A percentile compares a stretch with the other conserved stretches of the same genome.
Conservation (phyloP, 2,329 filamentous ascomycete genomes). For the Xylariaceae sp. region DNA sequence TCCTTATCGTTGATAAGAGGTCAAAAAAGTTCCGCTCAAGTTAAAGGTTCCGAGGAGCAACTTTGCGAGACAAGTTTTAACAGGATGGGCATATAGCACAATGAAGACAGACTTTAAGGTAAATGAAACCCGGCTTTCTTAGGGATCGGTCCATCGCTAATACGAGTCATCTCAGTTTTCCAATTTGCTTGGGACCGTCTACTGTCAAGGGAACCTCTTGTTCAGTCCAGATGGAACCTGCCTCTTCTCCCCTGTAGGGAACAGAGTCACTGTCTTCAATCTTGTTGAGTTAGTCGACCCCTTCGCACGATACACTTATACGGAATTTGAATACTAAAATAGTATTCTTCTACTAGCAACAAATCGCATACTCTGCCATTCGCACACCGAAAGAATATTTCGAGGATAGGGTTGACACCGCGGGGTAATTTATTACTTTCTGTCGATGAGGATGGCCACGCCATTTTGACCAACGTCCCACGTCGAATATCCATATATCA, state of each 20-base stretch:
- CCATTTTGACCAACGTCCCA: slow-evolving; percentile 89
- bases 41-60: neutral
- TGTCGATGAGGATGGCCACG: slow-evolving; percentile 91
- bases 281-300: slow-evolving; percentile 77
- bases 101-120: slow-evolving; percentile 99
- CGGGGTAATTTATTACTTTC: slow-evolving; percentile 91
- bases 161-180: slow-evolving; percentile 73
- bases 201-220: slow-evolving; percentile 95
- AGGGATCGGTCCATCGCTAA: slow-evolving; percentile 14
- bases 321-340: neutral
- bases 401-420: slow-evolving; percentile 85
- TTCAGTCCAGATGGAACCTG: slow-evolving; percentile 97
- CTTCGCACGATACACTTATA: slow-evolving; percentile 26
- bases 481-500: slow-evolving; percentile 89
- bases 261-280: slow-evolving; percentile 94
- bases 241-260: slow-evolving; percentile 94
- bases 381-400: slow-evolving; percentile 91
- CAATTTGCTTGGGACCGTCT: slow-evolving; percentile 97
- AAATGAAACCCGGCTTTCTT: slow-evolving; percentile 31
- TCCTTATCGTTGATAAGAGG: slow-evolving; percentile 42
- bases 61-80: neutral
- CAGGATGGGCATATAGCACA: slow-evolving; percentile 44
- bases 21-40: slow-evolving; percentile 37
- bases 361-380: slow-evolving; percentile 89
- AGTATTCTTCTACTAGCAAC: slow-evolving; percentile 63